Conservation (phyloP, 1,284 basidiomycete genomes). For the Cystobasidium pallidum region DNA sequence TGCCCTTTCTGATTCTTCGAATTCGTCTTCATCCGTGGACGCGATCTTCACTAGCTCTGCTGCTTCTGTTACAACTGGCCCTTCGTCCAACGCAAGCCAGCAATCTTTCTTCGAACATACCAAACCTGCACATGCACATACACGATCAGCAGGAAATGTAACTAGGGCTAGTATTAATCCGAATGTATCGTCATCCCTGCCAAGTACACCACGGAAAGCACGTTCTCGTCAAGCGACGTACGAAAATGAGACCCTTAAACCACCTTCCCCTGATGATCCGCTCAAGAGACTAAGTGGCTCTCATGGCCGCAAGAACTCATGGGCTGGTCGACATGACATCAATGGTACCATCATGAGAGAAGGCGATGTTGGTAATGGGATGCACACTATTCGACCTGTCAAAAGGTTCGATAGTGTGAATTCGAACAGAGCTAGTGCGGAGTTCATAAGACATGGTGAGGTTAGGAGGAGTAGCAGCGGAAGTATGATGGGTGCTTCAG, state of each 20-base stretch:
- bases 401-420: slow-evolving; percentile 83
- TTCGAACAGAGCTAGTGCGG: slow-evolving; percentile 75
- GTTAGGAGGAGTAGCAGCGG: slow-evolving; percentile 21
- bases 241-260: slow-evolving; percentile 51
- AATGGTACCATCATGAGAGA: slow-evolving; percentile 75
- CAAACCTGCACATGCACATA: slow-evolving; percentile 4
- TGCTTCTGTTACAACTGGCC: slow-evolving; percentile 25
- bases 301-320: slow-evolving; percentile 56
- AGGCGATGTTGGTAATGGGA: slow-evolving; percentile 79
- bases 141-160: background rate
- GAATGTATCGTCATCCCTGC: slow-evolving; percentile 15
- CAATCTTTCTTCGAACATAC: slow-evolving; percentile 42
- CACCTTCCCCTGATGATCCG: slow-evolving; percentile 16
- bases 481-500: slow-evolving; percentile 15
- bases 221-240: slow-evolving; percentile 49
- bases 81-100: slow-evolving; percentile 47
- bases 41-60: slow-evolving; percentile 36
- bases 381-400: slow-evolving; percentile 81
- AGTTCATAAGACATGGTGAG: slow-evolving; percentile 63
- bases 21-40: slow-evolving; percentile 3
- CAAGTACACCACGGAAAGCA: slow-evolving; percentile 27
- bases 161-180: background rate
- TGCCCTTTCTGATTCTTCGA: slow-evolving; percentile 43
- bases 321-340: slow-evolving; percentile 68
- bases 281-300: slow-evolving; percentile 3